These are phyloP conservation scores for Aspergillus floridensis DNA, from an alignment of 2,329 filamentous ascomycete genomes.

Conservation along the genomic window DNA sequence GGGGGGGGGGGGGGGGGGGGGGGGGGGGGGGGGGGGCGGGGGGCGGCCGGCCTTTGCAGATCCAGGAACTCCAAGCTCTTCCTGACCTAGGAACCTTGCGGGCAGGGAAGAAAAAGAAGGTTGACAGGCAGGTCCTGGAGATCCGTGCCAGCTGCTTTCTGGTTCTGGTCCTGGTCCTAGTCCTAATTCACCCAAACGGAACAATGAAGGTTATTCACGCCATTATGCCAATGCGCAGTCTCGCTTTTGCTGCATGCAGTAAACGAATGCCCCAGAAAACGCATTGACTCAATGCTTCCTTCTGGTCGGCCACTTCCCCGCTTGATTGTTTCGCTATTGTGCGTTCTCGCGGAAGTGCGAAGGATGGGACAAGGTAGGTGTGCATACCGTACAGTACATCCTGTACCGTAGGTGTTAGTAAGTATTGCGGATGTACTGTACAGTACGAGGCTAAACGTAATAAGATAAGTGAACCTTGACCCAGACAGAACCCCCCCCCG, in stretches of 20 bases:
- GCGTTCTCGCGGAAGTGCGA: background rate
- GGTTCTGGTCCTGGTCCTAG: background rate
- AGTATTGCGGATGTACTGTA: background rate
- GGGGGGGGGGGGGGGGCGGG: too few species aligned
- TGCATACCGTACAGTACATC: background rate
- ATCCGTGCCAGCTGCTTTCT: conserved; percentile 14
- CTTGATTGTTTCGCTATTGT: background rate
- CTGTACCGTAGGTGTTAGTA: background rate
- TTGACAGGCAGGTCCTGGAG: conserved; percentile 19
- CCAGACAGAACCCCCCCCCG: background rate
- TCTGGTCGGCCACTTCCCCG: background rate
- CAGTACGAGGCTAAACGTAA: background rate
- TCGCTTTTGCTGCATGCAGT: background rate
- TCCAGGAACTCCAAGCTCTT: background rate
- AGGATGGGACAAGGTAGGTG: background rate
- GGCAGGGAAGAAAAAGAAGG: conserved; percentile 3
- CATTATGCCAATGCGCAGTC: background rate
- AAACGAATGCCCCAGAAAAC: background rate
- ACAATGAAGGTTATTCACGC: conserved; percentile 3
- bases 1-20: too few species aligned
- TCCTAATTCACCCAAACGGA: background rate
- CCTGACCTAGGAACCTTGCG: conserved; percentile 5
- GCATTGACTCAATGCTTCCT: background rate
- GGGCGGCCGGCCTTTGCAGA: conserved; percentile 8
- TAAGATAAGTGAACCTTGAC: background rate